phyloP scores from a whole-genome alignment of 164 flowering plant species.

The Nymphaea colorata region DNA sequence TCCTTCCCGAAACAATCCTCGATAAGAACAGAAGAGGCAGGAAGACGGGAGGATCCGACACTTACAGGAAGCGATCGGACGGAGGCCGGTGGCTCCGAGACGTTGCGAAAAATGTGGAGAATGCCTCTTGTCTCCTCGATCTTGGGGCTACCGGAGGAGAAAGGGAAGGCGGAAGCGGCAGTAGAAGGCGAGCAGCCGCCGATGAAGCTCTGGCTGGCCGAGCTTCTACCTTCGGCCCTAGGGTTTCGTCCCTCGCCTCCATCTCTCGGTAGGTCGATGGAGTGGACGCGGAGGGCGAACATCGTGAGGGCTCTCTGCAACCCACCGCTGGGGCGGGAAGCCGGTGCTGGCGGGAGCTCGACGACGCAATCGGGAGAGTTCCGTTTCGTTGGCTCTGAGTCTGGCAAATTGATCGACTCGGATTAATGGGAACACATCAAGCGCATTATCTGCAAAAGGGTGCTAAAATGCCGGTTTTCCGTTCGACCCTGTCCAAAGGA shows the following conservation, averaged over 20 bases:
- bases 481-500: no score
- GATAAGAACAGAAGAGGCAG: not conserved
- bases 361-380: no score
- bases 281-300: conserved; percentile 75
- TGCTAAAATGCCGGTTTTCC: no score
- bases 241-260: conserved; percentile 3
- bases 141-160: conserved; percentile 6
- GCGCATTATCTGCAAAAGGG: no score
- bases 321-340: no score
- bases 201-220: not conserved
- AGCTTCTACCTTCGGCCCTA: not conserved
- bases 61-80: conserved; percentile 5
- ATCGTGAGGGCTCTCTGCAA: conserved; percentile 12
- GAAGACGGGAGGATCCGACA: not conserved
- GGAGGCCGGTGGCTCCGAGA: conserved; percentile 17
- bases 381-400: no score
- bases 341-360: no score
- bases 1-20: no score
- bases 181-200: not conserved
- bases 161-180: not conserved
- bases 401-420: no score
- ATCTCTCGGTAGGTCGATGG: conserved; percentile 44
- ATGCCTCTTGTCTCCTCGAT: conserved; percentile 57
- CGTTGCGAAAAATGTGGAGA: conserved; percentile 64
- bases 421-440: no score